Evolutionary conservation across 2,329 filamentous ascomycete genomes (phyloP), one percentile per base, ranked within the genome.

Genomic region (Talaromyces verruculosus): DNA sequence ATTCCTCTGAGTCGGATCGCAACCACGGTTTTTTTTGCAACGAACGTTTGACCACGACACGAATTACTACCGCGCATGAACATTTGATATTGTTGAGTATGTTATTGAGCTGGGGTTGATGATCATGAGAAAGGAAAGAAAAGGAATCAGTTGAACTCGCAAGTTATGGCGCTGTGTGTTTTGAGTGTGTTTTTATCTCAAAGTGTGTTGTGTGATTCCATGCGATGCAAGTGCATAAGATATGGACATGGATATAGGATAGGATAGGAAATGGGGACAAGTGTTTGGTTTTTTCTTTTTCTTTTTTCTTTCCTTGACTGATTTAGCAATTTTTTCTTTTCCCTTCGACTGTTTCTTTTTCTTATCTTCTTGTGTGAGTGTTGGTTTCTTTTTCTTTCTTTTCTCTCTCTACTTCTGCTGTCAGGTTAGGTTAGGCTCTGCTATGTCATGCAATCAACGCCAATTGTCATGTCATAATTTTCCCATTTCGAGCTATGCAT

Each of bases 271-370:
- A 64, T 57, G 62, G 53, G 62, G 62, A 63, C 37, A 39, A 64
- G 39, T 35, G 25, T 5, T 57, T 30, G n/a, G 53, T 33, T 35
- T 63, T 19, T 62, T 39, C 28, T 25, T 57, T 43, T 41, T 5
- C 53, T 5, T 45, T 55, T 41, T 5, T 53, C 4, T 45, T 43
- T 37, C 13, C 25, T 55, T 19, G n/a, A 43, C 30, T 58, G 41
- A 19, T 43, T 43, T 43, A 43, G 41, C 41, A 43, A 60, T 65
- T 66, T 65, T 66, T 70, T 68, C 63, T 33, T 64, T 63, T 55
- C 55, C 19, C 10, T 60, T 47, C 60, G 22, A 22, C 39, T 58
- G 19, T 49, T 64, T 58, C 41, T 59, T 65, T 55, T 53, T 41
- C n/a, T 22, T 19, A n/a, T 45, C 47, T 55, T 61, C 19, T 43